Evolutionary conservation across 2,329 filamentous ascomycete species (phyloP).

Genomic region (Hirsutella rhossiliensis): DNA sequence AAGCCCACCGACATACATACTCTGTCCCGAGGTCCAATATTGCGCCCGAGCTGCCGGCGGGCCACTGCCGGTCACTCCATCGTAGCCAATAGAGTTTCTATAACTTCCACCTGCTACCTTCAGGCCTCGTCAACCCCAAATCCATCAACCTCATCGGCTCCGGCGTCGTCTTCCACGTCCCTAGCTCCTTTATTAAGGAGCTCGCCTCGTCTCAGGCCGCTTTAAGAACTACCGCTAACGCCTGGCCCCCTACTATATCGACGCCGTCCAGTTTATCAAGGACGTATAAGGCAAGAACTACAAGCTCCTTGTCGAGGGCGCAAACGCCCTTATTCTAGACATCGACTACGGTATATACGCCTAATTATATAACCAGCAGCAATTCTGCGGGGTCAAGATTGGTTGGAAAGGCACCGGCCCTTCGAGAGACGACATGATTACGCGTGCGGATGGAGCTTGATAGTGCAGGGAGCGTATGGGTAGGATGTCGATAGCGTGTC

Average conservation of each 20-base stretch:
- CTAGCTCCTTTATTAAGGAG: conserved; percentile 30
- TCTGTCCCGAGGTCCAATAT: conserved; percentile 16
- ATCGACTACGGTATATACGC: conserved; percentile 36
- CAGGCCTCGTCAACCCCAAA: conserved; percentile 58
- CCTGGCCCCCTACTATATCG: conserved; percentile 50
- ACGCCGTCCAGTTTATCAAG: conserved; percentile 53
- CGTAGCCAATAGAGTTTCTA: conserved; percentile 21
- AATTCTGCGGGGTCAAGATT: conserved; percentile 46
- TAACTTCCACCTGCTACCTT: conserved; percentile 52
- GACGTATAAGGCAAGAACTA: conserved; percentile 44
- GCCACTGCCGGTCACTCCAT: conserved; percentile 15
- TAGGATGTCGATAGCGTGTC: no score
- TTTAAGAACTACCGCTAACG: conserved; percentile 47
- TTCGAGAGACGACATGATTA: conserved; percentile 51
- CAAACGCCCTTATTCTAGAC: conserved; percentile 50
- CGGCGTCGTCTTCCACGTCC: conserved; percentile 50
- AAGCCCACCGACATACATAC: conserved; percentile 25
- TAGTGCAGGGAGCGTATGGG: no score
- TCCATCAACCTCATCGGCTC: conserved; percentile 64
- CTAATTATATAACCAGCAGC: conserved; percentile 28
- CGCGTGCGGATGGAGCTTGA: no score
- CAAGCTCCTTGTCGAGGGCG: conserved; percentile 57
- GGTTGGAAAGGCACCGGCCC: conserved; percentile 54
- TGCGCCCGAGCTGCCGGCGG: conserved; percentile 22
- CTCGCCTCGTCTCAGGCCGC: conserved; percentile 45